phyloP scores from a whole-genome alignment of 2,329 filamentous ascomycete species.

The Penicillium sp. region DNA sequence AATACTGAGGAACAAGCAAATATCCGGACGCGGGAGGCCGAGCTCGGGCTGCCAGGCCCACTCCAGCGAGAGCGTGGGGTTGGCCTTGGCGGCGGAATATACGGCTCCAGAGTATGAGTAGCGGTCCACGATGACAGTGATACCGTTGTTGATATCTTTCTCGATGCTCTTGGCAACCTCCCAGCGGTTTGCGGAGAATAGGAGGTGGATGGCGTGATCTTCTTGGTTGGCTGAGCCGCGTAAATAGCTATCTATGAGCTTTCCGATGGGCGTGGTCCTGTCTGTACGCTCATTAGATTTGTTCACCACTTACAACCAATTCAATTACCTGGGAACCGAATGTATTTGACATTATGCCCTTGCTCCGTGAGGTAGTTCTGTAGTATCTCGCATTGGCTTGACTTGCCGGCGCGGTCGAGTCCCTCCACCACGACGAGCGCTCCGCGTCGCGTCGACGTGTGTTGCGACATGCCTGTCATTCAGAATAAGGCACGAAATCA shows the following conservation, averaged over 20 bases:
- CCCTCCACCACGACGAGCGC: constrained; percentile 83
- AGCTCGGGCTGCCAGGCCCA: constrained; percentile 86
- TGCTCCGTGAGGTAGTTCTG: constrained; percentile 51
- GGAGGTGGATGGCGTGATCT: constrained; percentile 83
- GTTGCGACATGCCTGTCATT: constrained; percentile 17
- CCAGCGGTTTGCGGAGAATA: constrained; percentile 92
- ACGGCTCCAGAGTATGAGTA: constrained; percentile 96
- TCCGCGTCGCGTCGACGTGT: constrained; percentile 50
- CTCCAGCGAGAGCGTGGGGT: constrained; percentile 63
- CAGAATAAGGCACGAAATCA: background rate
- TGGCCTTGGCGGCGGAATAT: constrained; percentile 85
- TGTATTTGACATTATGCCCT: constrained; percentile 55
- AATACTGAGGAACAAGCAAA: constrained; percentile 84
- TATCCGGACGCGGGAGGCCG: constrained; percentile 81
- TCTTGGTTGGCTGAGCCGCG: constrained; percentile 70
- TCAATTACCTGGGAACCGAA: constrained; percentile 63
- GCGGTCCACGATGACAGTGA: constrained; percentile 79
- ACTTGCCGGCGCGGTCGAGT: constrained; percentile 86
- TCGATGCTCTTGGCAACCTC: constrained; percentile 55
- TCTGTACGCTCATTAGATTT: constrained; percentile 51
- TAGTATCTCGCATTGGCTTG: constrained; percentile 77
- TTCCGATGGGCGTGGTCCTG: constrained; percentile 76
- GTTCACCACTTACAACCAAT: background rate
- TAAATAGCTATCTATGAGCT: constrained; percentile 83
- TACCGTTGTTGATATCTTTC: constrained; percentile 59